These are phyloP conservation scores for Lipomyces lipofer DNA, from an alignment of 805 yeast genomes.

Conservation along the genomic window DNA sequence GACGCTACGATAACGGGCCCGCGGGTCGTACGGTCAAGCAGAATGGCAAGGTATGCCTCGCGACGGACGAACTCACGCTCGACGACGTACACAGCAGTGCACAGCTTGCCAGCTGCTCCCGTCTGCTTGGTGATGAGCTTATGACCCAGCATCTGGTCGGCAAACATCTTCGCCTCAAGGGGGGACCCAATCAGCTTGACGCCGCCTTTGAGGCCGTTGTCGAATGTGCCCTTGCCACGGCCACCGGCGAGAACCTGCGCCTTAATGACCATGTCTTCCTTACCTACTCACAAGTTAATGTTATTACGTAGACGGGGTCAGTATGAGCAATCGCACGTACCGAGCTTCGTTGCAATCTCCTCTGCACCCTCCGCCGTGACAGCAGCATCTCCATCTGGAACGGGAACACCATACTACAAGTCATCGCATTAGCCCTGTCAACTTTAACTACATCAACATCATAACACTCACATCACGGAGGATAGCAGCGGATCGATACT, in stretches of 20 bases:
- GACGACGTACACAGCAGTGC: constrained; percentile 92
- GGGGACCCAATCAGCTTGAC: constrained; percentile 85
- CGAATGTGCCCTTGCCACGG: constrained; percentile 98
- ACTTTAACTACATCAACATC: no score
- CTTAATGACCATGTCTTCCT: constrained; percentile 87
- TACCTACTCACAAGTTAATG: constrained; percentile 31
- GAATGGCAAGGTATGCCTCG: constrained; percentile 92
- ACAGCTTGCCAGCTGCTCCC: constrained; percentile 95
- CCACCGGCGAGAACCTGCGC: constrained; percentile 99
- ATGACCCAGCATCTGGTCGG: constrained; percentile 87
- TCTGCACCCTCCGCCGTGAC: constrained; percentile 85
- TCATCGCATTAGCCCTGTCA: neutral
- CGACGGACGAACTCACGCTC: constrained; percentile 92
- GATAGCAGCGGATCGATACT: constrained; percentile 89
- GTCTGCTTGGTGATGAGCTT: constrained; percentile 97
- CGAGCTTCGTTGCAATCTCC: constrained; percentile 71
- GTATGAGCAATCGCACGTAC: no score
- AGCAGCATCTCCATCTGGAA: constrained; percentile 90
- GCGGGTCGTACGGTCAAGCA: constrained; percentile 91
- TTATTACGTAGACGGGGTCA: no score
- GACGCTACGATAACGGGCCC: constrained; percentile 93
- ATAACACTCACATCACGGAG: constrained; percentile 51
- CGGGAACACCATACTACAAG: constrained; percentile 73
- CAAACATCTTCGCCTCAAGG: constrained; percentile 81
- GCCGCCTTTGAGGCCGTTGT: constrained; percentile 94